Conservation (phyloP, 768 basidiomycete species). For the Pulveroboletus sp. region DNA sequence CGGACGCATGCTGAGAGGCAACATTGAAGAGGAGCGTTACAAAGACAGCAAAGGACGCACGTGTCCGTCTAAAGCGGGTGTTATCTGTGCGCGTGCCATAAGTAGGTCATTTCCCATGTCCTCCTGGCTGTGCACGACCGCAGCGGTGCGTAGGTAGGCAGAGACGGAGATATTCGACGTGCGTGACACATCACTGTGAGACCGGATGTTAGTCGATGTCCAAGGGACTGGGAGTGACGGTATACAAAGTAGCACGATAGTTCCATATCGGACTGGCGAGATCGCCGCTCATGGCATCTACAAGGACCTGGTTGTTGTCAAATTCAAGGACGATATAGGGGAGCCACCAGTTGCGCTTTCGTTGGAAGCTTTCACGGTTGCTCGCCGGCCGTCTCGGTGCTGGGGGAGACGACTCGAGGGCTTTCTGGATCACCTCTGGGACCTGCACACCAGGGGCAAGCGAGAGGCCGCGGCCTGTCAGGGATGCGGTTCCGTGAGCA, state of each 20-base stretch:
- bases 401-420: conserved; percentile 59
- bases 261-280: conserved; percentile 89
- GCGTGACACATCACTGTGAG: conserved; percentile 84
- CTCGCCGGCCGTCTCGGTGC: conserved; percentile 53
- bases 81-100: conserved; percentile 88
- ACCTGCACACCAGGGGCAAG: conserved; percentile 75
- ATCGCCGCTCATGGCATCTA: conserved; percentile 96
- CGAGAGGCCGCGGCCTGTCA: conserved; percentile 68
- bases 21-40: conserved; percentile 2
- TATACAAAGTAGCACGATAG: conserved; percentile 92
- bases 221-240: conserved; percentile 13
- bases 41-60: conserved; percentile 36
- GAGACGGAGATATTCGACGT: conserved; percentile 89
- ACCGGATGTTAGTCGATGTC: conserved; percentile 2
- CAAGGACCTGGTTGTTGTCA: conserved; percentile 94
- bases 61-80: conserved; percentile 75
- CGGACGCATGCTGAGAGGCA: conserved; percentile 61
- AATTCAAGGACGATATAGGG: conserved; percentile 98
- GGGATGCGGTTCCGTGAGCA: neutral
- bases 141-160: conserved; percentile 82
- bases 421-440: conserved; percentile 81
- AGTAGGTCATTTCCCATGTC: conserved; percentile 98
- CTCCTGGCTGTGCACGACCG: conserved; percentile 65
- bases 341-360: conserved; percentile 91
- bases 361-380: conserved; percentile 87